These are phyloP conservation scores for Backusella australiensis DNA, from an alignment of 192 early-diverging fungal species.

Conservation along the genomic window DNA sequence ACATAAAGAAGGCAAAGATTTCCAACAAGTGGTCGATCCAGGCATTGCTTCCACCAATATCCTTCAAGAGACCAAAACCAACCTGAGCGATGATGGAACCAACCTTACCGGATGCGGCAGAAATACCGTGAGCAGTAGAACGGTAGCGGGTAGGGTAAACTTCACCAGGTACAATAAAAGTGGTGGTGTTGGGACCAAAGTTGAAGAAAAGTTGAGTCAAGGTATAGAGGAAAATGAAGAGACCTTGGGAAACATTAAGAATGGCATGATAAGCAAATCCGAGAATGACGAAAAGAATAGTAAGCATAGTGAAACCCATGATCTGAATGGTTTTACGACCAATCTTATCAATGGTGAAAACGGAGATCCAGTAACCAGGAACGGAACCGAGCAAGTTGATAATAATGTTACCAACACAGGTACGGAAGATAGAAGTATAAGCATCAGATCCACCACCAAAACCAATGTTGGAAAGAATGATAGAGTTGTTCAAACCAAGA, in stretches of 20 bases:
- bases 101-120: constrained; percentile 75
- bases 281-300: constrained; percentile 70
- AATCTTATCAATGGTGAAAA: constrained; percentile 82
- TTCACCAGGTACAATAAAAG: constrained; percentile 83
- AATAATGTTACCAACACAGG: constrained; percentile 87
- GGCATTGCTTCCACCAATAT: constrained; percentile 61
- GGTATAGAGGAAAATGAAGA: constrained; percentile 66
- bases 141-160: constrained; percentile 81
- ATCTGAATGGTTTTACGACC: constrained; percentile 95
- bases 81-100: constrained; percentile 77
- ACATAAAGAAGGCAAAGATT: constrained; percentile 77
- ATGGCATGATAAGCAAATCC: constrained; percentile 74
- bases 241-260: constrained; percentile 48
- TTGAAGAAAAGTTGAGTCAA: constrained; percentile 82
- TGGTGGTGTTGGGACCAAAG: constrained; percentile 95
- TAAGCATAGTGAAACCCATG: constrained; percentile 80
- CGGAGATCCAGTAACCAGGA: constrained; percentile 96
- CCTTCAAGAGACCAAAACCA: constrained; percentile 69
- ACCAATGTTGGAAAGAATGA: constrained; percentile 71
- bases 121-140: constrained; percentile 79
- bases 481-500: constrained; percentile 77
- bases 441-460: constrained; percentile 46
- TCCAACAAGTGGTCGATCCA: constrained; percentile 61
- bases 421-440: constrained; percentile 63
- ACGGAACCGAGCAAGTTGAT: constrained; percentile 83